Conservation (phyloP, 2,329 filamentous ascomycete genomes). For the Pleurostoma richardsiae region DNA sequence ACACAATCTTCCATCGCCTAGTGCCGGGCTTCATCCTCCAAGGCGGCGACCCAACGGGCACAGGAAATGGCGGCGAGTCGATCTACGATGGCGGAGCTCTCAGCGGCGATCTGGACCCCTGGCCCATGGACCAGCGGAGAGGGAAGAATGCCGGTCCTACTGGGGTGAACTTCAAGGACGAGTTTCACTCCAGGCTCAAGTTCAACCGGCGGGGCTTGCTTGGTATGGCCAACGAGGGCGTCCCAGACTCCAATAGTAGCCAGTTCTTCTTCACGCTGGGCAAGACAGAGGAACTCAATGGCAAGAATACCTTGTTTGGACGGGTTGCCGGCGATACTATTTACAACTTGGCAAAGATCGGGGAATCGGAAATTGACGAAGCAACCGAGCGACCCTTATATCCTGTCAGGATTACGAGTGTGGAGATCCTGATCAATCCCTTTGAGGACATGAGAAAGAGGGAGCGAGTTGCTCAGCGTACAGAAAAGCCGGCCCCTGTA, state of each 20-base stretch:
- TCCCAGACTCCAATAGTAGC: constrained; percentile 76
- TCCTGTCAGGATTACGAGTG: constrained; percentile 68
- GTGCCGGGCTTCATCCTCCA: constrained; percentile 91
- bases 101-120: constrained; percentile 66
- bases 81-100: constrained; percentile 84
- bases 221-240: constrained; percentile 91
- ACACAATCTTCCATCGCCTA: constrained; percentile 89
- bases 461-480: constrained; percentile 49
- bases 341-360: constrained; percentile 92
- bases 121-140: constrained; percentile 62
- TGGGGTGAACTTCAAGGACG: constrained; percentile 67
- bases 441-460: constrained; percentile 77
- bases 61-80: constrained; percentile 83
- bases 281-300: constrained; percentile 77
- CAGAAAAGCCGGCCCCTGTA: constrained; percentile 34
- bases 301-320: constrained; percentile 91
- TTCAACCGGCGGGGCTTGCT: constrained; percentile 87
- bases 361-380: constrained; percentile 75
- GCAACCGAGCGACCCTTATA: constrained; percentile 81
- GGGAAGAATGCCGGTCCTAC: constrained; percentile 55
- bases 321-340: constrained; percentile 90
- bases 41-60: constrained; percentile 90
- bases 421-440: constrained; percentile 76
- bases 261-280: constrained; percentile 96
- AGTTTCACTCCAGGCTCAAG: constrained; percentile 87